Evolutionary conservation across 176 grass and related monocot genomes (phyloP).

Genomic region (Triticum urartu): DNA sequence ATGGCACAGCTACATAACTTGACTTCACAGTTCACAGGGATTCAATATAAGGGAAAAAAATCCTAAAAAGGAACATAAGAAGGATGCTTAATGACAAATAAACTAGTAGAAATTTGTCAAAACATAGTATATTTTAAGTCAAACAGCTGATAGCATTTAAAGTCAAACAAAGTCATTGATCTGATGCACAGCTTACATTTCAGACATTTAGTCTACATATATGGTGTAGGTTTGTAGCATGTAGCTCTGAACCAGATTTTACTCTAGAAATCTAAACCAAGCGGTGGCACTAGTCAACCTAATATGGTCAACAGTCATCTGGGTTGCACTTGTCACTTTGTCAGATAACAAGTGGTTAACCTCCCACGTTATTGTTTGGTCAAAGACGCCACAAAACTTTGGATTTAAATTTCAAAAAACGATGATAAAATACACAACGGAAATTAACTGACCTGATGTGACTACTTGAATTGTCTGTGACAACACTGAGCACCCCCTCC

Average conservation of each 20-base stretch:
- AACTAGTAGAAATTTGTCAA: neutral
- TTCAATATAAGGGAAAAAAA: neutral
- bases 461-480: neutral
- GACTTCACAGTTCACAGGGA: neutral
- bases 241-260: neutral
- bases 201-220: neutral
- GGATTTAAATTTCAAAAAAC: neutral
- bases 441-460: conserved; percentile 17
- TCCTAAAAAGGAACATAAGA: neutral
- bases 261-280: neutral
- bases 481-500: neutral
- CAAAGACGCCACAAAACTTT: neutral
- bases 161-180: neutral
- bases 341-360: neutral
- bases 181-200: neutral
- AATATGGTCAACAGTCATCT: neutral
- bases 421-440: neutral
- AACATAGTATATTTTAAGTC: neutral
- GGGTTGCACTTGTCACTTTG: neutral
- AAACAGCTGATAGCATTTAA: neutral
- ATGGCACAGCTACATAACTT: neutral
- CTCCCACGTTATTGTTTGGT: neutral
- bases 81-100: neutral
- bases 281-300: neutral
- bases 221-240: neutral